A percentile compares a stretch with the other conserved stretches of the same genome.
phyloP scores from a whole-genome alignment of 176 grass and related monocot species.

The Poa annua region DNA sequence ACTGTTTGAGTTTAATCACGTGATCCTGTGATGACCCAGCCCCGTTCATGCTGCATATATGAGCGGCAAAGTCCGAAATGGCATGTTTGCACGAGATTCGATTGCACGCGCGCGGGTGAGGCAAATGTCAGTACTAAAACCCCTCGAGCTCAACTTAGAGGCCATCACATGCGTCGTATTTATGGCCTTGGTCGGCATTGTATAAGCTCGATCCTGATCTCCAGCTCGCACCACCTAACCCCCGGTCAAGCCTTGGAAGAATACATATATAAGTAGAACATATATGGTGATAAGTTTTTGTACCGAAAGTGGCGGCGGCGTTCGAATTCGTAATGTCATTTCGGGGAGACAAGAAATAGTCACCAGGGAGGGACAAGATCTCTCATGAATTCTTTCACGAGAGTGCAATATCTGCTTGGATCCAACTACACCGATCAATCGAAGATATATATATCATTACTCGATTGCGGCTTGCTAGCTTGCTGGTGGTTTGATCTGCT shows the following conservation, averaged over 20 bases:
- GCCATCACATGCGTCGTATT: slow-evolving; percentile 41
- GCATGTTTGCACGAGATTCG: not conserved
- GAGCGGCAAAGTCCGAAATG: not conserved
- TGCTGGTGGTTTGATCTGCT: not conserved
- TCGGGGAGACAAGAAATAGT: slow-evolving; percentile 16
- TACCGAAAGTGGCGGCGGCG: not conserved
- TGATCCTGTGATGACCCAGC: too few relatives aligned
- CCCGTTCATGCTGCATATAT: too few relatives aligned
- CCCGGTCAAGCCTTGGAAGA: slow-evolving; percentile 52
- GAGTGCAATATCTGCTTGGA: not conserved
- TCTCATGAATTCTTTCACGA: not conserved
- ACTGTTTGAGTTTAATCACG: too few relatives aligned
- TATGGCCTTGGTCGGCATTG: slow-evolving; percentile 46
- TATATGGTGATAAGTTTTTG: slow-evolving; percentile 37
- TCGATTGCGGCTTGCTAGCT: not conserved
- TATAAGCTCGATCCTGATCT: slow-evolving; percentile 32
- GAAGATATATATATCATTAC: not conserved
- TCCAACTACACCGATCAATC: not conserved
- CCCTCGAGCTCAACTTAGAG: slow-evolving; percentile 12
- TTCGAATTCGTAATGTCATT: not conserved
- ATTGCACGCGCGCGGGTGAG: not conserved
- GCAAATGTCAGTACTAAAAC: slow-evolving; percentile 9
- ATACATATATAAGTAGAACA: slow-evolving; percentile 44
- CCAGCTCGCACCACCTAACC: slow-evolving; percentile 23
- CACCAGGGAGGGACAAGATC: slow-evolving; percentile 27